A percentile compares a stretch with the other conserved stretches of the same genome.
phyloP scores from a whole-genome alignment of 352 stramenopile species.

The Pythium grandisporangium region DNA sequence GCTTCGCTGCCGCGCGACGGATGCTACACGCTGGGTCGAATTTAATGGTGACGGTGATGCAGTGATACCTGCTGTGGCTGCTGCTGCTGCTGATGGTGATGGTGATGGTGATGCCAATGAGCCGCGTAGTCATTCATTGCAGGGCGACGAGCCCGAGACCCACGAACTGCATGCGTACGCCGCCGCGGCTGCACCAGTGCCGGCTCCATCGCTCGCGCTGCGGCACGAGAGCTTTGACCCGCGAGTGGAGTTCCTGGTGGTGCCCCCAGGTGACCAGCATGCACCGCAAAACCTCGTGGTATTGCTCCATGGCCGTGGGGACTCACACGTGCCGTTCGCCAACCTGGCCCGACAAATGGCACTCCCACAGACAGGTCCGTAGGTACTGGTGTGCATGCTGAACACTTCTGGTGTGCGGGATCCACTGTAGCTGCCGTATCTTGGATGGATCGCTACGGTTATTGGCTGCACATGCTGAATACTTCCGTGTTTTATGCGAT shows the following conservation, averaged over 20 bases:
- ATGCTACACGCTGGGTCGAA: constrained; percentile 15
- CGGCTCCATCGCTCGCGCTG: constrained; percentile 6
- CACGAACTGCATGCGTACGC: background rate
- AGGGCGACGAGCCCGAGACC: background rate
- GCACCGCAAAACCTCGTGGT: constrained; percentile 45
- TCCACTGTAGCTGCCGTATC: background rate
- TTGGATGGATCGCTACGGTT: too few species aligned
- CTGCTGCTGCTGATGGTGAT: background rate
- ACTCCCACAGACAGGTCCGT: constrained; percentile 51
- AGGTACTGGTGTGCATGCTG: background rate
- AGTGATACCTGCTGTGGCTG: background rate
- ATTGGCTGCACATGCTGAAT: too few species aligned
- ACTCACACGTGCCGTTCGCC: constrained; percentile 43
- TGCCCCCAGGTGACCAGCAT: constrained; percentile 8
- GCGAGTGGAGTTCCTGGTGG: constrained; percentile 14
- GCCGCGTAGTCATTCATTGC: background rate
- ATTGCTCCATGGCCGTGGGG: constrained; percentile 51
- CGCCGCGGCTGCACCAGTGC: background rate
- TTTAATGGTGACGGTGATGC: constrained; percentile 11
- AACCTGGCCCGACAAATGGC: constrained; percentile 39
- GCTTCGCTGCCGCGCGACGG: constrained; percentile 1
- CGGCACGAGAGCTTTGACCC: constrained; percentile 3
- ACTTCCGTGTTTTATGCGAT: too few species aligned
- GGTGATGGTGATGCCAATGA: background rate
- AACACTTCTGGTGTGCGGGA: background rate